Base-by-base conservation (phyloP, 345 rosid species). In the Aurinia saxatilis region DNA sequence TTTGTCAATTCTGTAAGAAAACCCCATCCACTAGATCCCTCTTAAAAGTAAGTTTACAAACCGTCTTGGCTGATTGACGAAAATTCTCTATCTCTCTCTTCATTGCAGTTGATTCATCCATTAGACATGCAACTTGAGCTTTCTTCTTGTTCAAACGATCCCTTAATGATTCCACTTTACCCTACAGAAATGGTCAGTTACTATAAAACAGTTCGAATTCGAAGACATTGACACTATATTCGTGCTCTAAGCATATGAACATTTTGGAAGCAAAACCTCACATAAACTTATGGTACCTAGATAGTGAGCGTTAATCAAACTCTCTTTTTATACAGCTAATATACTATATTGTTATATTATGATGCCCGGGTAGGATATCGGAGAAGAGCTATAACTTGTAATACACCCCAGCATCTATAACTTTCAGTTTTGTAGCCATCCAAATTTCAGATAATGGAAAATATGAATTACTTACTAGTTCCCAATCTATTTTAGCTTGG, bases 401-500 rank as follows among this genome's bases (percentile, higher is more conserved):
- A 46, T 67, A 52, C 37, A 34, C 8, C 18, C 53, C 3, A 16
- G 4, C 56, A 39, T 38, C 39, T 39, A 8, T 31, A 39, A 18
- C n/a, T 48, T 48, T 18, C 7, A 0, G 54, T 27, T 7, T 10
- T 27, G 13, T 31, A 57, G 66, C 40, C 47, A 40, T 21, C 52
- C 36, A 63, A 38, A 31, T 19, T 14, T 33, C 38, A 33, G 12
- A 48, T 21, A 34, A 49, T 16, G 25, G 25, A 69, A 66, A 75
- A 47, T 52, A 59, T 57, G 41, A 30, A 57, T 52, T 37, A 80
- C 91, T 83, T 79, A 92, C 98, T 10, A 63, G 58, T 71, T 77
- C 80, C 74, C 67, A 64, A 58, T 93, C 95, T 69, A 93, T 87
- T 81, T 78, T 90, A 78, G 86, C 87, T 79, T 90, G 99, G 75